Evolutionary conservation across 1,139 yeast genomes (phyloP), one percentile per base, ranked within the genome.

Genomic region (Meyerozyma sp.): DNA sequence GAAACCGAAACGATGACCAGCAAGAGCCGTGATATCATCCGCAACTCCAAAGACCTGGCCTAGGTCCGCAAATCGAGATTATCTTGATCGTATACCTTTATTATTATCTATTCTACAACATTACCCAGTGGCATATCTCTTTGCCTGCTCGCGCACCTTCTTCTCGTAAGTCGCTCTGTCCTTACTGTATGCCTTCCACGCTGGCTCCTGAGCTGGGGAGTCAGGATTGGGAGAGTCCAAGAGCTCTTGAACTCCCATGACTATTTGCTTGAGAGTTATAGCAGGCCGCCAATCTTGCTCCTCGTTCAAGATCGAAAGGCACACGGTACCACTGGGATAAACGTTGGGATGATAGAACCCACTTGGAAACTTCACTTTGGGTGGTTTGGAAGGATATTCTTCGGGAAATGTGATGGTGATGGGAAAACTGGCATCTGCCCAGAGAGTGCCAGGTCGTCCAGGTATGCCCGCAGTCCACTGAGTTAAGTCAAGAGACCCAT

Each of bases 241-340:
- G 46, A 94, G 73, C 61, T 91, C 97, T 63, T 94, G 99, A 43
- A 94, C 83, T 8, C 98, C 99, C 51, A 90, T 69, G 4, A 87
- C 82, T 46, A 94, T 84, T 61, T 93, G 96, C 59, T 89, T 90
- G 55, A 94, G 68, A 13, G 96, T 89, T 51, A 93, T 84, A 8
- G 97, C 96, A 1, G 99, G 98, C 59, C 96, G 80, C 99, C 99
- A 94, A 61, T 89, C 98, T 62, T 91, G 95, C 42, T 85, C 94
- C 62, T 93, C 98, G 61, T 93, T 94, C 60, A 93, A 73, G 47
- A 94, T 93, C 44, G 95, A 84, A 41, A 93, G 76, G 65, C 98
- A 93, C 35, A 93, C 84, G 1, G 98, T 93, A 1, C 98, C 98
- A 48, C 96, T 86, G 1, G 98, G 98, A 56, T 93, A 93, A 6